Percentiles rank a stretch among this genome's conserved stretches.
These are phyloP conservation scores for Gentiana straminea DNA, from an alignment of 257 asterid species.

Conservation along the genomic window DNA sequence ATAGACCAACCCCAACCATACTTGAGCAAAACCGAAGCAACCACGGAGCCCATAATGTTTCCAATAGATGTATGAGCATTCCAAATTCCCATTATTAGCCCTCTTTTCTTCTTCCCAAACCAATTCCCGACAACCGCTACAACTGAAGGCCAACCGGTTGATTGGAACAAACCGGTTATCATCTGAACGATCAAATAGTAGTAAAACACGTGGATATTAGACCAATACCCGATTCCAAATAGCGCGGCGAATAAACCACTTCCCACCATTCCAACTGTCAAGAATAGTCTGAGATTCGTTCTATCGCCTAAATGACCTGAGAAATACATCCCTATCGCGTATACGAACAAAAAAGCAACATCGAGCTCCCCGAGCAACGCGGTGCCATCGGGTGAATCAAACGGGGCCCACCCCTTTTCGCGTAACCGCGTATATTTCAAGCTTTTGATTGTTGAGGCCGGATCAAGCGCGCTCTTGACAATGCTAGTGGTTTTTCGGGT, in stretches of 20 bases:
- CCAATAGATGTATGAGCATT: slow-evolving; percentile 96
- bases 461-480: slow-evolving; percentile 92
- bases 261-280: slow-evolving; percentile 87
- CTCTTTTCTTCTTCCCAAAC: slow-evolving; percentile 93
- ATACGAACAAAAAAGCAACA: slow-evolving; percentile 80
- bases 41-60: slow-evolving; percentile 70
- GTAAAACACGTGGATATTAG: slow-evolving; percentile 53
- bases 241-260: slow-evolving; percentile 90
- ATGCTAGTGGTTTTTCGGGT: slow-evolving; percentile 91
- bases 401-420: slow-evolving; percentile 87
- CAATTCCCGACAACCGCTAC: slow-evolving; percentile 95
- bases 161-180: slow-evolving; percentile 91
- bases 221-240: slow-evolving; percentile 89
- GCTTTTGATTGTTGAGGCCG: slow-evolving; percentile 41
- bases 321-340: slow-evolving; percentile 82
- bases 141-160: slow-evolving; percentile 99
- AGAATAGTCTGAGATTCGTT: slow-evolving; percentile 69
- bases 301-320: slow-evolving; percentile 92
- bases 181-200: slow-evolving; percentile 73
- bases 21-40: slow-evolving; percentile 69
- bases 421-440: slow-evolving; percentile 20
- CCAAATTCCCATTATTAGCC: slow-evolving; percentile 99
- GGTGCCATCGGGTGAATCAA: slow-evolving; percentile 66
- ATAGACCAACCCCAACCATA: slow-evolving; percentile 99
- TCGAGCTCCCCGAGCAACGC: slow-evolving; percentile 86